Base-by-base conservation (phyloP, 1,284 basidiomycete species). In the Melampsora larici-populina region DNA sequence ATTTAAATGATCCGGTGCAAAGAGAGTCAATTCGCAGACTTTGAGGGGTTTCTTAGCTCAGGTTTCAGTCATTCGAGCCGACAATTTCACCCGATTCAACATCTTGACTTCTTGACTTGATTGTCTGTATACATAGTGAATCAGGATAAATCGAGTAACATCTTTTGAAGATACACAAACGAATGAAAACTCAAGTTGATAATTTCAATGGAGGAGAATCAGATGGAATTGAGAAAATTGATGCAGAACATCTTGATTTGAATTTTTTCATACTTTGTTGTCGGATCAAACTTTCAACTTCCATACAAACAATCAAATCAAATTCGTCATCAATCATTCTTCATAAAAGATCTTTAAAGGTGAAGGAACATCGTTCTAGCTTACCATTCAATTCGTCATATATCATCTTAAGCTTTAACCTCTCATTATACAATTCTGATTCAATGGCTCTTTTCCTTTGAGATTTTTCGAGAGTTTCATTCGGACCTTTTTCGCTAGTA, bases 241-340 rank as follows among this genome's bases (percentile, higher is more conserved):
- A 74, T 21, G 17, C 6, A 8, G 63, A 36, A 43, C 71, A 74
- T 4, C 49, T 62, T 17, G 63, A 26, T 36, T 31, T 31, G 24
- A 74, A 74, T 74, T 74, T 74, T 17, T 66, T 62, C 46, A 74
- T 18, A n/a, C 60, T 40, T 55, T 74, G 71, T 51, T 74, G 65
- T 40, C 18, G 7, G 21, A 66, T 15, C 11, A 40, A 40, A 66
- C 46, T 40, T 66, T 66, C 24, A 63, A 63, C 36, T 18, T 66
- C 13, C 17, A 18, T 29, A 64, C 9, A 5, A n/a, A 31, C 5
- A 3, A 31, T 31, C n/a, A 31, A 64, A 31, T 24, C n/a, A 64
- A 29, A 49, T 49, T 49, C 29, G 4, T 36, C 3, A 36, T 36
- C 9, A 36, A 9, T 9, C 3, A 36, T 9, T 36, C 36, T 36